Conservation (phyloP, 305 asterid species). For the Caryopteris hybrid region DNA sequence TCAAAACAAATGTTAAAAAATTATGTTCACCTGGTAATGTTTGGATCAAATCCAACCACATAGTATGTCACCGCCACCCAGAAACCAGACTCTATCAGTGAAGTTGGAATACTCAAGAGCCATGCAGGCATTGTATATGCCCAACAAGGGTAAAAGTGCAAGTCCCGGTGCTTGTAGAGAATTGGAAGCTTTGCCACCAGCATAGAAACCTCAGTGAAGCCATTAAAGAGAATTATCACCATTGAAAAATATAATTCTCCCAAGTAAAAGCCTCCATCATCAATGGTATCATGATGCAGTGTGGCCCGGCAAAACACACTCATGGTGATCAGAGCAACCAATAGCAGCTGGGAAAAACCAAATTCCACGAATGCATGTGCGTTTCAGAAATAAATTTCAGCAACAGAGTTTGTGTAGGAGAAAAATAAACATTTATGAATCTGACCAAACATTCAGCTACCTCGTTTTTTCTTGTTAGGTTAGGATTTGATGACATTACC, state of each 20-base stretch:
- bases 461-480: neutral
- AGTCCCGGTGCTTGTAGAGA: conserved; percentile 90
- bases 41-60: conserved; percentile 90
- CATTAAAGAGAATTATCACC: conserved; percentile 91
- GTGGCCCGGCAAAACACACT: conserved; percentile 90
- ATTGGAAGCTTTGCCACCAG: conserved; percentile 86
- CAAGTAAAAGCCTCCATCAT: conserved; percentile 87
- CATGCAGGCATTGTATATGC: conserved; percentile 92
- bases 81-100: conserved; percentile 79
- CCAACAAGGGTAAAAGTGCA: conserved; percentile 91
- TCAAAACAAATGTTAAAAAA: conserved; percentile 8
- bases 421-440: neutral
- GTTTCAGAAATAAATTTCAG: conserved; percentile 6
- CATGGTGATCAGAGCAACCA: conserved; percentile 94
- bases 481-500: conserved; percentile 38
- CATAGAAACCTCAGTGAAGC: conserved; percentile 96
- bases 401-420: too few species aligned
- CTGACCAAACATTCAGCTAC: conserved; percentile 15
- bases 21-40: conserved; percentile 59
- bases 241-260: conserved; percentile 80
- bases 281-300: conserved; percentile 75
- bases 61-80: conserved; percentile 93
- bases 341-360: conserved; percentile 60
- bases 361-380: conserved; percentile 20
- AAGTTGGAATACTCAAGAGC: conserved; percentile 79